phyloP scores from a whole-genome alignment of 495 filamentous ascomycete species.

The Eremomyces bilateralis region DNA sequence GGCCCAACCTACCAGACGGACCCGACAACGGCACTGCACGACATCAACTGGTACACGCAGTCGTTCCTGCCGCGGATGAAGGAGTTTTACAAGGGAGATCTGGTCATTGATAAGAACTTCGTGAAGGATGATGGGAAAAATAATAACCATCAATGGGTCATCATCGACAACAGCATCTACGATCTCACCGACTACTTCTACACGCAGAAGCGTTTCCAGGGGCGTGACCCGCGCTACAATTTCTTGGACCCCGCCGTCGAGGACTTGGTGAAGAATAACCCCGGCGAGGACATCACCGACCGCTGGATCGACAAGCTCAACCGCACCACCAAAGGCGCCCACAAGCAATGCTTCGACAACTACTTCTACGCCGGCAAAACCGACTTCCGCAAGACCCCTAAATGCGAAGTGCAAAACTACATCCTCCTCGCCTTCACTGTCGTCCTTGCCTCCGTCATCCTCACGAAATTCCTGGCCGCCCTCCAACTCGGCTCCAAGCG shows the following conservation, averaged over 20 bases:
- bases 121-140: slow-evolving; percentile 44
- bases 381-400: slow-evolving; percentile 59
- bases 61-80: slow-evolving; percentile 60
- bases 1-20: slow-evolving; percentile 33
- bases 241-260: slow-evolving; percentile 48
- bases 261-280: slow-evolving; percentile 43
- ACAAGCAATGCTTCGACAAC: slow-evolving; percentile 59
- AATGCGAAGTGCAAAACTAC: slow-evolving; percentile 80
- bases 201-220: slow-evolving; percentile 36
- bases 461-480: slow-evolving; percentile 80
- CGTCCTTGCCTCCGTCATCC: slow-evolving; percentile 56
- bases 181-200: slow-evolving; percentile 84
- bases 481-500: slow-evolving; percentile 86
- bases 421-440: slow-evolving; percentile 72
- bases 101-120: slow-evolving; percentile 37
- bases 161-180: slow-evolving; percentile 52
- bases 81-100: slow-evolving; percentile 65
- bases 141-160: slow-evolving; percentile 54
- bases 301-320: slow-evolving; percentile 32
- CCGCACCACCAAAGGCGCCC: slow-evolving; percentile 27
- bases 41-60: slow-evolving; percentile 53
- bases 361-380: slow-evolving; percentile 62
- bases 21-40: slow-evolving; percentile 30
- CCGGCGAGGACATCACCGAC: slow-evolving; percentile 55
- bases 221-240: slow-evolving; percentile 31